Evolutionary conservation across 352 stramenopile genomes (phyloP).

Genomic region (Pythium rhizo-oryzae): DNA sequence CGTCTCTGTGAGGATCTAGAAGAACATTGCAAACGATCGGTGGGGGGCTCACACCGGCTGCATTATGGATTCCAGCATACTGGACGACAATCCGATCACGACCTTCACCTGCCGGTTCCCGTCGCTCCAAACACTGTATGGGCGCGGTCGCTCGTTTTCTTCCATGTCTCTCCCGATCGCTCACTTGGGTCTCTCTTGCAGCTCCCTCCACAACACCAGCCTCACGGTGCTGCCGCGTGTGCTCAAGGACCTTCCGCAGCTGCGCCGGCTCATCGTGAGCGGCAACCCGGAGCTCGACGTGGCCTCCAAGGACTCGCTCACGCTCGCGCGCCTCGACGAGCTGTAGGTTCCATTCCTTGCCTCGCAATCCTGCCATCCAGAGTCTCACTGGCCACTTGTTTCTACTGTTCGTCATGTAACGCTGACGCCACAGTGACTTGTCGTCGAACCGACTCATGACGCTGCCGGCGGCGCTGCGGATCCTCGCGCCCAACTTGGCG

Average conservation of each 20-base stretch:
- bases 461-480: neutral
- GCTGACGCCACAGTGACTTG: conserved; percentile 6
- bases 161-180: neutral
- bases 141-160: neutral
- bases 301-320: conserved; percentile 13
- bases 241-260: conserved; percentile 24
- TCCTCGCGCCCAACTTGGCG: conserved; percentile 6
- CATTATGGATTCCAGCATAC: conserved; percentile 14
- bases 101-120: conserved; percentile 25
- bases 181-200: neutral
- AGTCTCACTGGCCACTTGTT: too few relatives aligned
- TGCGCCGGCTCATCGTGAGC: conserved; percentile 27
- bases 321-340: conserved; percentile 2
- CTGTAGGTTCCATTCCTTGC: conserved; percentile 6
- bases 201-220: conserved; percentile 32
- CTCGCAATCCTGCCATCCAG: too few relatives aligned
- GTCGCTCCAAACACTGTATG: conserved; percentile 18
- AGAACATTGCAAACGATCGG: too few relatives aligned
- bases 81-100: conserved; percentile 27
- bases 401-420: neutral
- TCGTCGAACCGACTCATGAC: conserved; percentile 15
- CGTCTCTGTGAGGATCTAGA: neutral
- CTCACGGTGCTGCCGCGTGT: conserved; percentile 22
- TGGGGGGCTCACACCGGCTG: neutral
- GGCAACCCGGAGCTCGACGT: conserved; percentile 26